phyloP scores from a whole-genome alignment of 2,329 filamentous ascomycete genomes.

The Xylariaceae sp. region DNA sequence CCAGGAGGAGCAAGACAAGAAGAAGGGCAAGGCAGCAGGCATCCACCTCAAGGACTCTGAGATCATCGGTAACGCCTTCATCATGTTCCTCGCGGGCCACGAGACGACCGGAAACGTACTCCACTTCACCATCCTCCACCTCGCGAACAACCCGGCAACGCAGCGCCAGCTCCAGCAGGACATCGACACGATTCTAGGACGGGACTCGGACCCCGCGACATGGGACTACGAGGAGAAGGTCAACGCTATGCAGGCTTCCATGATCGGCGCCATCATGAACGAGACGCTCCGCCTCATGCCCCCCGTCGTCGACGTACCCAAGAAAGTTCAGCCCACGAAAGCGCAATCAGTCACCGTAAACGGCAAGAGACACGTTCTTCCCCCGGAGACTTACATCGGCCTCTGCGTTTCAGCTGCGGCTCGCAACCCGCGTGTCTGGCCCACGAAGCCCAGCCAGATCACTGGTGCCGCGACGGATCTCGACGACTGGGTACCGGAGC shows the following conservation, averaged over 20 bases:
- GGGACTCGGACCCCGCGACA: constrained; percentile 45
- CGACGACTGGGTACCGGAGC: constrained; percentile 53
- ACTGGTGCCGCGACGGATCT: constrained; percentile 36
- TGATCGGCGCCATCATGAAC: constrained; percentile 70
- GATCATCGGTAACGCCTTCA: constrained; percentile 67
- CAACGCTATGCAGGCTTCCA: constrained; percentile 60
- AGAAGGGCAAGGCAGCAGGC: constrained; percentile 19
- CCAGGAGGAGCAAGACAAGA: constrained; percentile 24
- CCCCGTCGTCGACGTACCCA: constrained; percentile 67
- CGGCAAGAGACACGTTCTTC: constrained; percentile 41
- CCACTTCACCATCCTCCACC: constrained; percentile 63
- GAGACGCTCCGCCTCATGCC: constrained; percentile 71
- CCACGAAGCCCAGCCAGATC: constrained; percentile 41
- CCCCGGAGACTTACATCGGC: constrained; percentile 50
- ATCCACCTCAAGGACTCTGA: constrained; percentile 52
- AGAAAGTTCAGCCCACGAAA: constrained; percentile 46
- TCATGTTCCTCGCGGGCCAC: constrained; percentile 68
- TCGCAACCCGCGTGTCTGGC: constrained; percentile 70
- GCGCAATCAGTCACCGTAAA: constrained; percentile 56
- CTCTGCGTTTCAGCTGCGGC: constrained; percentile 54
- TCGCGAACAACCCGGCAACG: constrained; percentile 59
- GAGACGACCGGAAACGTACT: constrained; percentile 74
- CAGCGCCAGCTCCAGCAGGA: constrained; percentile 66
- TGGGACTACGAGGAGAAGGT: constrained; percentile 70
- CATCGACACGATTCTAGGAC: constrained; percentile 59